A percentile compares a stretch with the other conserved stretches of the same genome.
These are phyloP conservation scores for Coniochaeta sp. DNA, from an alignment of 2,329 filamentous ascomycete species.

Conservation along the genomic window DNA sequence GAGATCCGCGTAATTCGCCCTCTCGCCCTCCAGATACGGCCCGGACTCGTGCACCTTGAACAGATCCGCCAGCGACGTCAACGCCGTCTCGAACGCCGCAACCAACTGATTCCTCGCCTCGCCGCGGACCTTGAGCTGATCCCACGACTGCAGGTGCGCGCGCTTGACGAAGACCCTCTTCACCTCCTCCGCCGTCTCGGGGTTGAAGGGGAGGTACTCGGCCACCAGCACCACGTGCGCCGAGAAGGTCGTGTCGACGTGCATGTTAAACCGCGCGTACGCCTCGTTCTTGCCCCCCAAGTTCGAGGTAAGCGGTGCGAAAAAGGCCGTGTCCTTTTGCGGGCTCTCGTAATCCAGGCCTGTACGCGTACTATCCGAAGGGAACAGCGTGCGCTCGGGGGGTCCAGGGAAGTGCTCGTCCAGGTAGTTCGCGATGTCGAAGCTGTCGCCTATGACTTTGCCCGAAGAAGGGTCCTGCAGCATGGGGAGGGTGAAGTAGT, in stretches of 20 bases:
- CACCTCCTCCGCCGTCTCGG: conserved; percentile 32
- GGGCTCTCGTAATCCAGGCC: conserved; percentile 32
- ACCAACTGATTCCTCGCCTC: conserved; percentile 31
- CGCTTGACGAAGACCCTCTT: conserved; percentile 43
- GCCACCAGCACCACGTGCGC: conserved; percentile 32
- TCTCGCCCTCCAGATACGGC: conserved; percentile 39
- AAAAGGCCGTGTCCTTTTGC: conserved; percentile 16
- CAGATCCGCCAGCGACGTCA: conserved; percentile 34
- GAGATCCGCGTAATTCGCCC: conserved; percentile 45
- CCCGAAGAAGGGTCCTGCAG: conserved; percentile 37
- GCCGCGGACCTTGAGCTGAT: conserved; percentile 29
- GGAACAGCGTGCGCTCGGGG: conserved; percentile 41
- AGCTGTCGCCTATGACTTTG: conserved; percentile 49
- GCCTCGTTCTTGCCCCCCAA: conserved; percentile 20
- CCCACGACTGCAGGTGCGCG: conserved; percentile 35
- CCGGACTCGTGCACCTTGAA: conserved; percentile 31
- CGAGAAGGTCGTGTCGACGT: conserved; percentile 48
- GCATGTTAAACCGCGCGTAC: conserved; percentile 44
- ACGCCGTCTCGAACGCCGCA: conserved; percentile 29
- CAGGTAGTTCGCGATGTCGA: conserved; percentile 58
- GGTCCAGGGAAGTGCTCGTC: conserved; percentile 41
- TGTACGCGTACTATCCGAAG: too few species aligned
- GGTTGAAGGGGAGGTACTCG: conserved; percentile 41
- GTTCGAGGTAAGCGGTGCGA: conserved; percentile 30
- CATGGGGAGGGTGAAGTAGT: conserved; percentile 56